Evolutionary conservation across 2,329 filamentous ascomycete species (phyloP).

Genomic region (Sphaerulina vaccinii): DNA sequence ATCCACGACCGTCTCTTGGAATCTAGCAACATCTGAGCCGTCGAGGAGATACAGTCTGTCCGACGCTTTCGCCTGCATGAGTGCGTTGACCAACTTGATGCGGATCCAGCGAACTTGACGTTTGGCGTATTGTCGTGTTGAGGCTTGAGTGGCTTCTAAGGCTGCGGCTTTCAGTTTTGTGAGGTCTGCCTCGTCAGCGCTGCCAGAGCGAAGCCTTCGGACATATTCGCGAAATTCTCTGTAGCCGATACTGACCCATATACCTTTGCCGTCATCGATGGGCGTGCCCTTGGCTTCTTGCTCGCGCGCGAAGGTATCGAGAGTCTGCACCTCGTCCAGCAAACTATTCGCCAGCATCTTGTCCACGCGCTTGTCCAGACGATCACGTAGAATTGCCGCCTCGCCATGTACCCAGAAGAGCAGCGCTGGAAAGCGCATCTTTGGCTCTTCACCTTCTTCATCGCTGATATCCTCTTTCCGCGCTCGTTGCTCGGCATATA

Average conservation of each 20-base stretch:
- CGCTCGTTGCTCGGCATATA: constrained; percentile 72
- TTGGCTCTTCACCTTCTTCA: not conserved
- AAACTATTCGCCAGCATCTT: constrained; percentile 73
- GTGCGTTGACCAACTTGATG: constrained; percentile 71
- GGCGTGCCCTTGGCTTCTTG: constrained; percentile 45
- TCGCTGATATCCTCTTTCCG: constrained; percentile 20
- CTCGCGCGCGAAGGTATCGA: constrained; percentile 51
- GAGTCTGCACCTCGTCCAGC: constrained; percentile 59
- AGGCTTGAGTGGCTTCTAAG: constrained; percentile 74
- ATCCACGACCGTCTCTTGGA: constrained; percentile 61
- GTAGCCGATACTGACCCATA: constrained; percentile 96
- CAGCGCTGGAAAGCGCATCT: constrained; percentile 58
- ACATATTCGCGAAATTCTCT: constrained; percentile 83
- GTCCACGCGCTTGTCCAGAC: constrained; percentile 75
- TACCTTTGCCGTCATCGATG: constrained; percentile 75
- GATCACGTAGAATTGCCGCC: constrained; percentile 62
- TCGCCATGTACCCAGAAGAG: constrained; percentile 87
- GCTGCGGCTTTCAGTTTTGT: constrained; percentile 58
- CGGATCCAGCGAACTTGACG: constrained; percentile 85
- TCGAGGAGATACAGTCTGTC: constrained; percentile 75
- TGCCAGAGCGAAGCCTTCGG: constrained; percentile 28
- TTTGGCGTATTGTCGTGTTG: constrained; percentile 83
- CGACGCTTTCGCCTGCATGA: constrained; percentile 54
- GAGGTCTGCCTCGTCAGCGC: constrained; percentile 42
- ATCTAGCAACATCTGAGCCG: constrained; percentile 66